Evolutionary conservation across 2,329 filamentous ascomycete genomes (phyloP).

Genomic region (Verticillium longisporum): DNA sequence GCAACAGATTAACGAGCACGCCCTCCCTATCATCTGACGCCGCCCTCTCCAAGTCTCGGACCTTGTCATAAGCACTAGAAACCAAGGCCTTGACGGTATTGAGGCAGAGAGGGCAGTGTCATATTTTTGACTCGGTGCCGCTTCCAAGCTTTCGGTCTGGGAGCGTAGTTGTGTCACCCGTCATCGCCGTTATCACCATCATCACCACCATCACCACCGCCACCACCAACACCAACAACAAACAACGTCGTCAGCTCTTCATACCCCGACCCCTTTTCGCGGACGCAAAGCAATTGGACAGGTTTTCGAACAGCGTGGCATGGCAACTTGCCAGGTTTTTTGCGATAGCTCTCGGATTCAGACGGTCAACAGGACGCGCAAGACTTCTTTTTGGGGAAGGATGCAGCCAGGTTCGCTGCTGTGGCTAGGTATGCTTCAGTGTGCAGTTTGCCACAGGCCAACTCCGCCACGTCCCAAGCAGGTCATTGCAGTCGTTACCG

Average conservation of each 20-base stretch:
- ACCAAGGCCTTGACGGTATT: constrained; percentile 21
- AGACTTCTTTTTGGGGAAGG: not conserved
- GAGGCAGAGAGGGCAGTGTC: constrained; percentile 1
- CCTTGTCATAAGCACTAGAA: constrained; percentile 21
- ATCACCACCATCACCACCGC: no score
- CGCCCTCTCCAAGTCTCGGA: constrained; percentile 4
- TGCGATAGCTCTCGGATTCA: not conserved
- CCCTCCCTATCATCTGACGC: constrained; percentile 9
- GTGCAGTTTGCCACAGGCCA: not conserved
- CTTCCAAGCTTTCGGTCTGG: not conserved
- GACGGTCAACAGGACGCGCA: not conserved
- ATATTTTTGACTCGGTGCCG: not conserved
- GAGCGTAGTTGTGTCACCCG: not conserved
- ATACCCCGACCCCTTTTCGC: not conserved
- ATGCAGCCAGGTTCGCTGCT: not conserved
- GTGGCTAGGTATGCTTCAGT: not conserved
- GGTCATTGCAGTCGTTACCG: not conserved
- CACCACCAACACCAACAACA: not conserved
- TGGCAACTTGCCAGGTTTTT: not conserved
- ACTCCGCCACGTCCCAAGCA: not conserved
- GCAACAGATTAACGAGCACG: not conserved
- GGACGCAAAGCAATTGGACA: not conserved
- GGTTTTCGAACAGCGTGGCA: not conserved
- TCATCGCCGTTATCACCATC: not conserved
- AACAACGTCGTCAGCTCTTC: not conserved